Evolutionary conservation across 371 early-diverging fungal genomes (phyloP).

Genomic region (Chytridiales sp.): DNA sequence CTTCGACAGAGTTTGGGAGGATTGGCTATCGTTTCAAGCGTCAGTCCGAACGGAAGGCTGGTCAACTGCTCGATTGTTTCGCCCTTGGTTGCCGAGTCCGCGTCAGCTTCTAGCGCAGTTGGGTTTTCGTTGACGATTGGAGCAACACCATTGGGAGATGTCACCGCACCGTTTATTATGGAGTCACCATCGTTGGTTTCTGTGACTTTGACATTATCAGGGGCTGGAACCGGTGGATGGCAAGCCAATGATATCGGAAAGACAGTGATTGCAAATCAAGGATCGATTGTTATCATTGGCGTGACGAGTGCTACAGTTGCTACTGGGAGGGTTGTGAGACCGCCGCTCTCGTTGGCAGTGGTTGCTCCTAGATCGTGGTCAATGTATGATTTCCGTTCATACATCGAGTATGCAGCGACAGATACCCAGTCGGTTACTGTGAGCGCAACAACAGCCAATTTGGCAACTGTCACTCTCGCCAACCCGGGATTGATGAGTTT

Average conservation of each 20-base stretch:
- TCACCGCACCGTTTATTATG: slow-evolving; percentile 1
- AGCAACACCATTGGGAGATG: slow-evolving; percentile 6
- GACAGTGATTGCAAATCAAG: slow-evolving; percentile 14
- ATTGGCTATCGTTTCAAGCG: slow-evolving; percentile 6
- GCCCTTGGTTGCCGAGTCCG: neutral
- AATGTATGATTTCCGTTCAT: slow-evolving; percentile 22
- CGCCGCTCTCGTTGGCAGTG: slow-evolving; percentile 3
- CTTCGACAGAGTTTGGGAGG: slow-evolving; percentile 7
- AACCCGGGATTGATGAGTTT: neutral
- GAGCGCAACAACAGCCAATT: neutral
- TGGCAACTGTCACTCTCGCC: slow-evolving; percentile 10
- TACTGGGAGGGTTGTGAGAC: slow-evolving; percentile 5
- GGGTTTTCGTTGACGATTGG: neutral
- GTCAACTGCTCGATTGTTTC: slow-evolving; percentile 11
- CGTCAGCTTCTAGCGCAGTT: neutral
- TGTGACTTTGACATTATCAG: neutral
- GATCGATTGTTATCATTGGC: slow-evolving; percentile 15
- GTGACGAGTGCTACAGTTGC: slow-evolving; percentile 8
- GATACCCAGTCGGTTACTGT: slow-evolving; percentile 12
- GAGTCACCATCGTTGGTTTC: slow-evolving; percentile 4
- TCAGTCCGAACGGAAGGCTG: slow-evolving; percentile 14
- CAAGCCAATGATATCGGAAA: slow-evolving; percentile 24
- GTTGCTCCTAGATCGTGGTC: slow-evolving; percentile 9
- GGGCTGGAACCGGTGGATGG: slow-evolving; percentile 14
- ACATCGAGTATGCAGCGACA: slow-evolving; percentile 4